A percentile compares a stretch with the other conserved stretches of the same genome.
These are phyloP conservation scores for Gracilaria domingensis DNA, from an alignment of 23 red algal genomes.

Conservation along the genomic window DNA sequence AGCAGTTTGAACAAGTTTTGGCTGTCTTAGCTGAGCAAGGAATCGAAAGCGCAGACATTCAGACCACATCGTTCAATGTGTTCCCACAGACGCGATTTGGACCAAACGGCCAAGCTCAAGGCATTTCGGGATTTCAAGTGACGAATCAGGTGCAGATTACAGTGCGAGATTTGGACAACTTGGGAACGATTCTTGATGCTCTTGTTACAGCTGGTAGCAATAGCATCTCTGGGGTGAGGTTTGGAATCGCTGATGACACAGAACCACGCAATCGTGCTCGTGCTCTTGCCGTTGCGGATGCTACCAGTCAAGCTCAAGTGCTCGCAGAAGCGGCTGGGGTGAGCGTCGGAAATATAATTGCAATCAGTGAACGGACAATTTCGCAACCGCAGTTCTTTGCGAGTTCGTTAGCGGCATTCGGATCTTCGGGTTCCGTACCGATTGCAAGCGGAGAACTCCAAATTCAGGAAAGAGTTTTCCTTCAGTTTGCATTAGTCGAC, in stretches of 20 bases:
- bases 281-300: conserved; percentile 31
- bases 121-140: conserved; percentile 29
- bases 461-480: not conserved
- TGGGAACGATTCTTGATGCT: conserved; percentile 35
- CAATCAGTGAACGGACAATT: conserved; percentile 18
- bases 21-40: conserved; percentile 18
- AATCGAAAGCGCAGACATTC: conserved; percentile 28
- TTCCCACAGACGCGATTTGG: not conserved
- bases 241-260: conserved; percentile 2
- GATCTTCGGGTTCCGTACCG: conserved; percentile 4
- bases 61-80: conserved; percentile 39
- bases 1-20: not conserved
- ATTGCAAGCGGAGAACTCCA: conserved; percentile 25
- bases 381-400: not conserved
- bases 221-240: conserved; percentile 9
- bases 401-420: not conserved
- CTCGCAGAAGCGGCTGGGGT: conserved; percentile 19
- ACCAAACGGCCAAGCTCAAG: not conserved
- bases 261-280: conserved; percentile 16
- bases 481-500: conserved; percentile 26
- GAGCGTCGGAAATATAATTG: conserved; percentile 17
- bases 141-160: conserved; percentile 7
- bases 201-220: conserved; percentile 47
- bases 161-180: conserved; percentile 25
- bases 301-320: not conserved